Conservation (phyloP, 306 rosid species). For the Hippophae rhamnoides region DNA sequence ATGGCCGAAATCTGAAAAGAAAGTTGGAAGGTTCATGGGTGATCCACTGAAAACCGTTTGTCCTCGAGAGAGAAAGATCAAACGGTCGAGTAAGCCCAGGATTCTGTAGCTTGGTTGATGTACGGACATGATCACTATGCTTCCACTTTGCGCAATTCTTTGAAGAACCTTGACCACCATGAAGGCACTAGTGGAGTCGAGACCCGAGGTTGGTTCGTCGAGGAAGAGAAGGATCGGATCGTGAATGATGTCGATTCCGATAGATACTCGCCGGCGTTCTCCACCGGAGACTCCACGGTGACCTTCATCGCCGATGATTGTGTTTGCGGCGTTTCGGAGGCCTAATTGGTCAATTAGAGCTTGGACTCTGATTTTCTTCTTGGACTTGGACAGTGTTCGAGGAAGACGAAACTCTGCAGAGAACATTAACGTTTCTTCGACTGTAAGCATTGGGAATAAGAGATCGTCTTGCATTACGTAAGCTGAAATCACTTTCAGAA, state of each 20-base stretch:
- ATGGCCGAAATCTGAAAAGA: slow-evolving; percentile 70
- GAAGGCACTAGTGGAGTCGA: slow-evolving; percentile 89
- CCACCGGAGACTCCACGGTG: slow-evolving; percentile 98
- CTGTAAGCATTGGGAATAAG: slow-evolving; percentile 92
- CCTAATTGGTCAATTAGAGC: slow-evolving; percentile 83
- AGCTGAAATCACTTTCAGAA: slow-evolving; percentile 76
- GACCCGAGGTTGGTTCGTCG: slow-evolving; percentile 92
- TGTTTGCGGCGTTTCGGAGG: slow-evolving; percentile 65
- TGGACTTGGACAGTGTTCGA: slow-evolving; percentile 53
- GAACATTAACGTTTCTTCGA: slow-evolving; percentile 84
- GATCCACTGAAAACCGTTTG: slow-evolving; percentile 85
- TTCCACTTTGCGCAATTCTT: slow-evolving; percentile 89
- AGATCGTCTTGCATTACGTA: slow-evolving; percentile 98
- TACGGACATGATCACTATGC: slow-evolving; percentile 86
- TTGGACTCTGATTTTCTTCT: slow-evolving; percentile 72
- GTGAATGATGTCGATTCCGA: slow-evolving; percentile 85
- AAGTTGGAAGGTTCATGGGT: slow-evolving; percentile 44
- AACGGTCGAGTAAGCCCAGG: slow-evolving; percentile 60
- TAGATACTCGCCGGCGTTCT: slow-evolving; percentile 76
- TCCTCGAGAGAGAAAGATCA: slow-evolving; percentile 74
- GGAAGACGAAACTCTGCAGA: slow-evolving; percentile 89
- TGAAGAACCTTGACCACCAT: slow-evolving; percentile 93
- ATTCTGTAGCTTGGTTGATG: slow-evolving; percentile 92
- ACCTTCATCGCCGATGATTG: slow-evolving; percentile 82
- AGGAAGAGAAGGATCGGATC: slow-evolving; percentile 84